Evolutionary conservation across 163 green algal genomes (phyloP).

Genomic region (Chlamydomonas reinhardtii): DNA sequence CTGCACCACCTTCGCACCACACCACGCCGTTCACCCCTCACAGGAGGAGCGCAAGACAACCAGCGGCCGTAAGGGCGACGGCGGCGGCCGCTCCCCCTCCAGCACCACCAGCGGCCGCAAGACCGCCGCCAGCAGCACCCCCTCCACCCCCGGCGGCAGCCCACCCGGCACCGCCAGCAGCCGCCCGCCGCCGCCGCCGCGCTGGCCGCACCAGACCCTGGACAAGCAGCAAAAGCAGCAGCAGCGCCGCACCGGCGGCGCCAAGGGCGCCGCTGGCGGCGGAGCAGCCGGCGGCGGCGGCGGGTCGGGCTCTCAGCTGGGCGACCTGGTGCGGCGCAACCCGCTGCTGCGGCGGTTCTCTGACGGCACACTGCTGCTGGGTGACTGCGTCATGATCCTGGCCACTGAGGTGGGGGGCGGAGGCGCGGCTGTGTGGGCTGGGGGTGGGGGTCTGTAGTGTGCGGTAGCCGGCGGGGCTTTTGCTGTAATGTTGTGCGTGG

Average conservation of each 20-base stretch:
- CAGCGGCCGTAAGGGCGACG: conserved; percentile 19
- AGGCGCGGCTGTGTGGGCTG: no score
- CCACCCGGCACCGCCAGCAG: no score
- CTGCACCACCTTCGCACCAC: no score
- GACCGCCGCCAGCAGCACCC: background rate
- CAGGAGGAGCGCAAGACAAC: conserved; percentile 43
- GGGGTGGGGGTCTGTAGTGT: no score
- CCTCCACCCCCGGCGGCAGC: background rate
- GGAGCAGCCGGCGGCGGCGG: background rate
- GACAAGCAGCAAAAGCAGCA: background rate
- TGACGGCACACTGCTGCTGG: conserved; percentile 39
- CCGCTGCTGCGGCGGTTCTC: conserved; percentile 28
- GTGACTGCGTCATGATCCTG: conserved; percentile 63
- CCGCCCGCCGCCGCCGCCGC: no score
- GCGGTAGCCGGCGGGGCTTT: no score
- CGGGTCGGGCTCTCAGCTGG: conserved; percentile 17
- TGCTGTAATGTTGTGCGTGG: no score
- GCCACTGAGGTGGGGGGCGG: conserved; percentile 53
- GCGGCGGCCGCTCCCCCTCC: background rate
- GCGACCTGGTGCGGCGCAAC: conserved; percentile 11
- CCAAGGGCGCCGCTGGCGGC: background rate
- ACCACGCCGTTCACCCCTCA: no score
- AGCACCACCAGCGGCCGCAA: conserved; percentile 25
- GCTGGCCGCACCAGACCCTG: no score
- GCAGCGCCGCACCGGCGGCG: background rate